Evolutionary conservation across 163 green algal genomes (phyloP), one percentile per base, ranked within the genome.

Genomic region (Scenedesmus sp.): DNA sequence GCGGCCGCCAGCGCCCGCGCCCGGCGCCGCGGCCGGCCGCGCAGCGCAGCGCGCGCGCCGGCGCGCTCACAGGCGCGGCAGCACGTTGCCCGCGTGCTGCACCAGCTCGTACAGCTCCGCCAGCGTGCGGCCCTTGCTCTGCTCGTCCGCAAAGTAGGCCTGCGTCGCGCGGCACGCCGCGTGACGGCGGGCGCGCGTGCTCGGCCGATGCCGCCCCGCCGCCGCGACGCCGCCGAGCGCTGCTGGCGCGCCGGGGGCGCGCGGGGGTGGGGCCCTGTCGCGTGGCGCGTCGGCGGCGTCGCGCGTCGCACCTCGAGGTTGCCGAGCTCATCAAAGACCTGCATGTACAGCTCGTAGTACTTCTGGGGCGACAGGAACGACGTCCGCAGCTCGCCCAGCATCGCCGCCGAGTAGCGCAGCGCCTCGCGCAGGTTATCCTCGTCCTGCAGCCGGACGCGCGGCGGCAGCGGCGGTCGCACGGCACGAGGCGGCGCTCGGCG

Each of bases 311-410:
- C 91, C 90, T 96, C 90, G 24, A 98, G 82, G 75, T 95, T 84
- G 6, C 73, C 84, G 65, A 99, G 86, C 83, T 98, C 90, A 70
- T 97, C 91, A 42, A 92, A 96, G 1, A 88, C 91, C 63, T 92
- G 70, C 89, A 98, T 96, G 86, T 98, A 99, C 50, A 99, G 86
- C 88, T 98, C 94, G 74, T 98, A 99, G 83, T 99, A 99, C 70
- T 94, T 95, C 63, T 98, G 95, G 3, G 96, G 96, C 11, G 90
- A 91, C 70, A 94, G 78, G 60, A 90, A 79, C 0, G 93, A 96
- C 0, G 96, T 98, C 29, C 96, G 88, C 53, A 99, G 88, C 87
- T 99, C 96, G 22, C 90, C 93, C 17, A 99, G 91, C 92, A 99
- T 95, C 0, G 88, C 88, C 0, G 92, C 87, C 9, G 91, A 91